Base-by-base conservation (phyloP, 805 yeast genomes). In the Ogataea glucozyma region DNA sequence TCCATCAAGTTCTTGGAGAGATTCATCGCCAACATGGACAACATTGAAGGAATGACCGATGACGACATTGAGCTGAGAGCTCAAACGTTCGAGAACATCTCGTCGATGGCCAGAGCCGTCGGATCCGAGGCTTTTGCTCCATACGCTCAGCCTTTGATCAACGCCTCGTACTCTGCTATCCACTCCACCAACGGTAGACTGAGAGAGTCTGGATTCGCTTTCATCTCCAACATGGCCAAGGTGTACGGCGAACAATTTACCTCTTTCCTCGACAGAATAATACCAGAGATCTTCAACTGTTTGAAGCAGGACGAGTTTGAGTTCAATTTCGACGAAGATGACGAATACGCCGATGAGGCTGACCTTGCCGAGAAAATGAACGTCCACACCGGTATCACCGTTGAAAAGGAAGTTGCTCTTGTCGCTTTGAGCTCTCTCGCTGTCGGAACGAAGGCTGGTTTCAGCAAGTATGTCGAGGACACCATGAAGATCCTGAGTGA, bases 91-190 rank as follows among this genome's bases (percentile, higher is more conserved):
- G 99, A 93, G 72, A 85, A 93, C 60, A 79, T 93, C 53, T 86
- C 97, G 33, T 85, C 97, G 12, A 83, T 93, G 85, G 97, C 96
- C 43, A 80, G 90, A 65, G 97, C 99, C 43, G 97, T 93, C 46
- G 96, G 97, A 50, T 85, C 93, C 42, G 91, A 85, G 56, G 73
- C 88, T 0, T 93, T 93, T 70, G 79, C 87, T 31, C 80, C 85
- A 33, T 88, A 78, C 63, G 96, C 97, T 39, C 82, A 83, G 61
- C 91, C 96, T 19, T 76, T 90, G 63, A 87, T 89, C 54, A 85
- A 86, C 61, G 88, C 97, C 47, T 90, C 97, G 21, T 85, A 88
- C 61, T 73, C 73, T 44, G 83, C 95, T 42, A 76, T 91, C 54
- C 75, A 79, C 52, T 79, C 91, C 24, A 85, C 84, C 43, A 83